Conservation (phyloP, 2,329 filamentous ascomycete genomes). For the Fusarium bulbicola region DNA sequence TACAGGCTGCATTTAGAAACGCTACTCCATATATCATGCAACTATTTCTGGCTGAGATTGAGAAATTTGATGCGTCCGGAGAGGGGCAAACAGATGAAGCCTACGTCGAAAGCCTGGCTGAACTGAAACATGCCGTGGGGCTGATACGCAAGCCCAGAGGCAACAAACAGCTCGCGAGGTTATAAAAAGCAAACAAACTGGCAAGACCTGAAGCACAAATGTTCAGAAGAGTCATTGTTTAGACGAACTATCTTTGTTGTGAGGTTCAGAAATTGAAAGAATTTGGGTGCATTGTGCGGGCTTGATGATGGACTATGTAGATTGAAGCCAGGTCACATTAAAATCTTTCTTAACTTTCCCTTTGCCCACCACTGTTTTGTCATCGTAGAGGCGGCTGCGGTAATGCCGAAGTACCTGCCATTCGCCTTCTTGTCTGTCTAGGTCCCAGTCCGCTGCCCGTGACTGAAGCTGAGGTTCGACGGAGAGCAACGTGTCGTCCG, state of each 20-base stretch:
- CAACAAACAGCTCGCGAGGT: not conserved
- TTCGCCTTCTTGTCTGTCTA: too few relatives aligned
- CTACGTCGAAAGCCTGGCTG: not conserved
- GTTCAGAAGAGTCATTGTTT: not conserved
- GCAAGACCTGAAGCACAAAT: not conserved
- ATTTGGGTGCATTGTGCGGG: rapidly evolving
- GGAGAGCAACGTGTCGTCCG: too few relatives aligned
- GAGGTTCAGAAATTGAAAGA: not conserved
- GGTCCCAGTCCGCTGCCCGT: not conserved
- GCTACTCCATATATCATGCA: not conserved
- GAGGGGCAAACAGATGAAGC: not conserved
- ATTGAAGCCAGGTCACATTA: not conserved
- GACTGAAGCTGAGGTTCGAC: not conserved
- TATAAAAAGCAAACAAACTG: not conserved
- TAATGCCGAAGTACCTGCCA: not conserved
- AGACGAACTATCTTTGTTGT: not conserved
- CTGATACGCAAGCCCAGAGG: not conserved
- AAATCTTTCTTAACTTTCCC: not conserved
- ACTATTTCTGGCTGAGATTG: not conserved
- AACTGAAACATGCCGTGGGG: not conserved
- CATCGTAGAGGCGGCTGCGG: rapidly evolving
- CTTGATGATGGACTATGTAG: not conserved
- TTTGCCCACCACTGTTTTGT: rapidly evolving
- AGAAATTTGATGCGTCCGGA: not conserved
- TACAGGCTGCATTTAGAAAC: not conserved